These are phyloP conservation scores for Sarocladium oryzae DNA, from an alignment of 2,329 filamentous ascomycete species.

Conservation along the genomic window DNA sequence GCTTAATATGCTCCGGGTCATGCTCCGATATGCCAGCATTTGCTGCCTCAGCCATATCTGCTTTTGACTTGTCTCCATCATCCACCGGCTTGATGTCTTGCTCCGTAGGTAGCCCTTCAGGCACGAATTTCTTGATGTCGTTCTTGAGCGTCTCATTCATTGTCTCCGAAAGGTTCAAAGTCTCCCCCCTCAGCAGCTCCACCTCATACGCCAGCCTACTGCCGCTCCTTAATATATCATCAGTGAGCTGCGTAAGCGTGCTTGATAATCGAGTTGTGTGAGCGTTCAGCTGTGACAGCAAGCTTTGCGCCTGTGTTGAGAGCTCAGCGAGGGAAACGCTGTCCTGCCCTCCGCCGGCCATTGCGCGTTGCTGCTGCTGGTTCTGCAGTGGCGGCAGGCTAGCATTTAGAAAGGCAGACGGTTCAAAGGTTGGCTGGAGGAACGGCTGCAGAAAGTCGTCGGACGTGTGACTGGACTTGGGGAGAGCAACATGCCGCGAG, in stretches of 20 bases:
- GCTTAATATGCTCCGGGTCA: slow-evolving; percentile 57
- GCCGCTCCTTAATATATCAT: slow-evolving; percentile 87
- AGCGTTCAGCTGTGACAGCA: slow-evolving; percentile 82
- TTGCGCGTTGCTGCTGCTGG: slow-evolving; percentile 33
- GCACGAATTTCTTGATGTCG: slow-evolving; percentile 69
- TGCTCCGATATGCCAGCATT: slow-evolving; percentile 10
- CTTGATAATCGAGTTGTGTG: slow-evolving; percentile 79
- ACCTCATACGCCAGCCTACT: slow-evolving; percentile 90
- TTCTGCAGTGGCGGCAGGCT: slow-evolving; percentile 62
- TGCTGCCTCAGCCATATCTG: background rate
- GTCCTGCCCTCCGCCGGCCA: background rate
- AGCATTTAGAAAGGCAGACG: slow-evolving; percentile 78
- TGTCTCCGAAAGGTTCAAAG: slow-evolving; percentile 70
- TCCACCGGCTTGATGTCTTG: slow-evolving; percentile 21
- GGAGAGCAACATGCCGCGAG: slow-evolving; percentile 31
- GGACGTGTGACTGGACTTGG: slow-evolving; percentile 56
- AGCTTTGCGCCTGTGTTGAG: slow-evolving; percentile 71
- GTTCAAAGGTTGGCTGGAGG: slow-evolving; percentile 69
- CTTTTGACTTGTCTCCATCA: slow-evolving; percentile 8
- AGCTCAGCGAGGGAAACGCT: slow-evolving; percentile 55
- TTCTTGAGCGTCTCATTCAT: slow-evolving; percentile 65
- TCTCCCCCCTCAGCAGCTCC: slow-evolving; percentile 84
- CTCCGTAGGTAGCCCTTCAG: slow-evolving; percentile 36
- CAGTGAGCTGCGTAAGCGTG: slow-evolving; percentile 80
- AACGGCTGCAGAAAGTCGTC: slow-evolving; percentile 73